Base-by-base conservation (phyloP, 169 alveolate species). In the Plasmodium vinckei region DNA sequence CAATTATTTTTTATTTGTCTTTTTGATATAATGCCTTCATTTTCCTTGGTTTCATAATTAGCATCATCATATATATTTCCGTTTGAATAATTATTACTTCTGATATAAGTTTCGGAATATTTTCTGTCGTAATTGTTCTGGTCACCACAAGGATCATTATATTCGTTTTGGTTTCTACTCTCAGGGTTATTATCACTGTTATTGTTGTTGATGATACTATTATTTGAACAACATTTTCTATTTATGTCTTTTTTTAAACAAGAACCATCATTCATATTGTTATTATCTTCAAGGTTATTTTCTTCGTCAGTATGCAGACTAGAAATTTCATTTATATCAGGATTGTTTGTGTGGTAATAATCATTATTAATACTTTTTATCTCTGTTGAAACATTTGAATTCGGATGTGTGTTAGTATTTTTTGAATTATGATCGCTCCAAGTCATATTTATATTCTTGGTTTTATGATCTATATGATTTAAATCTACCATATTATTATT, bases 71-170 rank as follows among this genome's bases (percentile, higher is more conserved):
- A 63, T 23, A 77, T 25, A 49, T 57, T 27, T 63, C 59, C 69
- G 12, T 49, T 39, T 23, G 71, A 51, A 68, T 77, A 77, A n/a
- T 39, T 63, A 64, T 44, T 47, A 42, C 59, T 61, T 49, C 59
- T 64, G 23, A 23, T 49, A 56, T 77, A 49, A 49, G 33, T 77
- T 57, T 19, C 49, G 44, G 68, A 3, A 25, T 77, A 63, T 73
- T 39, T 39, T 61, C 33, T 61, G 1, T 15, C 51, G 39, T 75
- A 12, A 39, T 33, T 33, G 42, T 33, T 33, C 7, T 33, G 42
- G 5, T 5, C 42, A 33, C 5, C 42, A 33, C 0, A 33, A 1
- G 7, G 7, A 33, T 33, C 42, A 33, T 33, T 33, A 3, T 33
- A 3, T 33, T 33, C 42, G 42, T 33, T 33, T 33, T 1, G 7